Evolutionary conservation across 805 yeast species (phyloP).

Genomic region (Groenewaldozyma salmanticensis): DNA sequence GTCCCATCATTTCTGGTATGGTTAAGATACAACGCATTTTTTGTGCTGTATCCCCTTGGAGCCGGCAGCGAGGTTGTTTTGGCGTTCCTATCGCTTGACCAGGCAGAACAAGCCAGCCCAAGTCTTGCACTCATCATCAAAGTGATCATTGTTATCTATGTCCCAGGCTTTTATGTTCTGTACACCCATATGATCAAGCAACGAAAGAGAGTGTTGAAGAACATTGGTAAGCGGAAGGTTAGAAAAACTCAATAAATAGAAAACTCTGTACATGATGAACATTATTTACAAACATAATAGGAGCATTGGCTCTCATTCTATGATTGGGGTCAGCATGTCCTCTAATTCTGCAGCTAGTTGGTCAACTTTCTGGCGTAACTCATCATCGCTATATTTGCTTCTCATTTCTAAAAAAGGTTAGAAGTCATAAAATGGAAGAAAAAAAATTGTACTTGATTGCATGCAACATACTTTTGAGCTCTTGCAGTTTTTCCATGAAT

Average conservation of each 20-base stretch:
- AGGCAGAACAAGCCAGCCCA: slow-evolving; percentile 40
- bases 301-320: too few relatives aligned
- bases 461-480: slow-evolving; percentile 3
- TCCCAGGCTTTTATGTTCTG: slow-evolving; percentile 80
- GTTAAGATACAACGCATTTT: slow-evolving; percentile 76
- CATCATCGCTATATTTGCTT: too few relatives aligned
- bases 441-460: neutral
- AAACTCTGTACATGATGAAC: too few relatives aligned
- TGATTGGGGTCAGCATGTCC: too few relatives aligned
- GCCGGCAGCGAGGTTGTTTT: slow-evolving; percentile 75
- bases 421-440: slow-evolving; percentile 2
- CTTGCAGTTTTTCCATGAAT: slow-evolving; percentile 19
- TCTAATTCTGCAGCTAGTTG: too few relatives aligned
- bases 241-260: slow-evolving; percentile 3
- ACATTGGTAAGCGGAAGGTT: slow-evolving; percentile 17
- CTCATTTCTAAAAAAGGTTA: too few relatives aligned
- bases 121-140: slow-evolving; percentile 48
- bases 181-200: slow-evolving; percentile 85
- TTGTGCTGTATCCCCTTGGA: slow-evolving; percentile 80
- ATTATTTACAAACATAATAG: too few relatives aligned
- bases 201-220: slow-evolving; percentile 55
- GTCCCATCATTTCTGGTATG: slow-evolving; percentile 54
- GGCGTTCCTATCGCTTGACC: slow-evolving; percentile 59
- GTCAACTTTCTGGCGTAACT: too few relatives aligned
- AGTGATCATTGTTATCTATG: slow-evolving; percentile 52